Base-by-base conservation (phyloP, 331 rosid genomes). In the Acacia concinna region DNA sequence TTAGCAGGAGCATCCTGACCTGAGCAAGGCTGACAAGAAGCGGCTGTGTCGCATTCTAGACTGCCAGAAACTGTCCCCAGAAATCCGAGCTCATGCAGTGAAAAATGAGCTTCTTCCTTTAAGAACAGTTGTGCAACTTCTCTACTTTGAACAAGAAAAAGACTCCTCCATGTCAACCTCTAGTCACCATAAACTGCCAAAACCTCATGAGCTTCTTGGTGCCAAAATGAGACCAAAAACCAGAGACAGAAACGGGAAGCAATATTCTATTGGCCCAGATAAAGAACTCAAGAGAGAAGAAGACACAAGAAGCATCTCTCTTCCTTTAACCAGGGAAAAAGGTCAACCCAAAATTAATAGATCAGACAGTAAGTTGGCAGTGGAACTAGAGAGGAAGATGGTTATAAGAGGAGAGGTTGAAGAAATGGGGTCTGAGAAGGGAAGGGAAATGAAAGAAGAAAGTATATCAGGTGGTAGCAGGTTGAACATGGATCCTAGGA, bases 91-190 rank as follows among this genome's bases (percentile, higher is more conserved):
- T 10, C 97, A 91, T 72, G 97, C 97, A 20, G 90, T 91, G 0
- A 93, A 93, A 81, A 93, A 93, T 67, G 97, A 93, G 90, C 90
- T 94, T 78, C 94, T 93, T 44, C 97, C 97, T 68, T 77, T 93
- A 75, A 91, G 97, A 86, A 93, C 90, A 4, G 97, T 93, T 2
- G 97, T 93, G 87, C 97, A 93, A 62, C 91, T 93, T 30, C 97
- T 93, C 62, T 93, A 84, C 88, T 91, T 91, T 81, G 94, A 93
- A 59, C 97, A 93, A 83, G 97, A 91, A 75, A 89, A 88, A 86
- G 86, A 87, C 4, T 83, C 93, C 0, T 83, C 92, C 0, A 83
- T 78, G 86, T 82, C 84, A 62, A 83, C 78, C n/a, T 20, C 32
- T 31, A 80, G 76, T 46, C 76, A 75, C 54, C 73, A 72, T 44